A percentile compares a stretch with the other conserved stretches of the same genome.
phyloP scores from a whole-genome alignment of 2,329 filamentous ascomycete genomes.

The Fusarium chaquense region DNA sequence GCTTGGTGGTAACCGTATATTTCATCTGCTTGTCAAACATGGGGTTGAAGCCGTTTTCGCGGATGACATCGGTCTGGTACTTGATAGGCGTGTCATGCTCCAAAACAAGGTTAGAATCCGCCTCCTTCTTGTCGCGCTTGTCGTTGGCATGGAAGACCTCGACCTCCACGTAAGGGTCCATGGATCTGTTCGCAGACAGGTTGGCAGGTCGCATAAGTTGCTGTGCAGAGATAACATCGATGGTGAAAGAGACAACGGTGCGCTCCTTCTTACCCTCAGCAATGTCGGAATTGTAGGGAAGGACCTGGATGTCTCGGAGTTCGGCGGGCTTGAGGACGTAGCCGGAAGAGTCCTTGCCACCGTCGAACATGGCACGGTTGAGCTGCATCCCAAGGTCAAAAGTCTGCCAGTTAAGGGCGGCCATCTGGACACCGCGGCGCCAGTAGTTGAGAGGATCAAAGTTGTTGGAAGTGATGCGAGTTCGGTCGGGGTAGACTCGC shows the following conservation, averaged over 20 bases:
- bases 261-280: constrained; percentile 77
- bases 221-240: constrained; percentile 93
- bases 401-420: constrained; percentile 97
- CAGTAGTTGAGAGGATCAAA: constrained; percentile 95
- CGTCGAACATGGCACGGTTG: constrained; percentile 97
- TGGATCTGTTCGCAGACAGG: constrained; percentile 76
- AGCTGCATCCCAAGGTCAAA: constrained; percentile 96
- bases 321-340: constrained; percentile 95
- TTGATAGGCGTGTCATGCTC: constrained; percentile 73
- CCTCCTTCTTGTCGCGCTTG: constrained; percentile 87
- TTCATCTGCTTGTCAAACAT: constrained; percentile 83
- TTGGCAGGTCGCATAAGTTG: constrained; percentile 87
- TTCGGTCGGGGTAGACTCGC: constrained; percentile 90
- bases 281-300: constrained; percentile 62
- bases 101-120: constrained; percentile 66
- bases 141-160: constrained; percentile 96
- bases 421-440: constrained; percentile 97
- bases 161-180: constrained; percentile 95
- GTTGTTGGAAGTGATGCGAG: constrained; percentile 87
- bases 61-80: constrained; percentile 82
- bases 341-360: constrained; percentile 85
- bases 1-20: constrained; percentile 90
- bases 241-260: constrained; percentile 84
- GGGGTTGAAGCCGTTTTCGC: constrained; percentile 94
- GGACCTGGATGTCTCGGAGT: constrained; percentile 77